Evolutionary conservation across 345 rosid species (phyloP).

Genomic region (Linum trigynum): DNA sequence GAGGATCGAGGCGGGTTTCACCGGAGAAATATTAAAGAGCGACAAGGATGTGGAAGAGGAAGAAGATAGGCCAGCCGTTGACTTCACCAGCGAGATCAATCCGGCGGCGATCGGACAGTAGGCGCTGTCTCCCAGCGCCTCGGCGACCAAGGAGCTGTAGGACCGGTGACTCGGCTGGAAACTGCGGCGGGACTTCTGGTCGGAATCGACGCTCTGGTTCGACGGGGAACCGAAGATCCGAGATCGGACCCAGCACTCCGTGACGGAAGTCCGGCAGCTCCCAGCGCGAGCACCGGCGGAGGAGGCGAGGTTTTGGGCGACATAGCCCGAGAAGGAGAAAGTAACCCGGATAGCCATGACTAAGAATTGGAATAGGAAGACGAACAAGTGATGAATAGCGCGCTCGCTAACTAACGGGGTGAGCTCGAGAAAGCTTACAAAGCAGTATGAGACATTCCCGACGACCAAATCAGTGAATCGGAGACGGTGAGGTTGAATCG

Average conservation of each 20-base stretch:
- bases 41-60: constrained; percentile 16
- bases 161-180: constrained; percentile 13
- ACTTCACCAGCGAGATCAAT: constrained; percentile 44
- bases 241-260: constrained; percentile 43
- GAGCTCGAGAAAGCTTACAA: not conserved
- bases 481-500: not conserved
- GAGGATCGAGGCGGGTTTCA: constrained; percentile 50
- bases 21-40: constrained; percentile 40
- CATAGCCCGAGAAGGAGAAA: constrained; percentile 49
- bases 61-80: constrained; percentile 32
- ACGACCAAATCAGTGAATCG: not conserved
- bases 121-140: constrained; percentile 33
- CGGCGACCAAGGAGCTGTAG: constrained; percentile 37
- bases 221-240: constrained; percentile 27
- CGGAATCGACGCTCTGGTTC: constrained; percentile 30
- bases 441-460: not conserved
- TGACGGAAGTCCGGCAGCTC: constrained; percentile 35
- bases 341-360: constrained; percentile 64
- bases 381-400: not conserved
- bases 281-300: constrained; percentile 43
- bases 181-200: constrained; percentile 15
- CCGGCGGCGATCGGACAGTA: constrained; percentile 38
- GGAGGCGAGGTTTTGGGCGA: constrained; percentile 46
- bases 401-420: not conserved
- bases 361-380: not conserved